These are phyloP conservation scores for Termitomyces sp. DNA, from an alignment of 768 basidiomycete species.

Conservation along the genomic window DNA sequence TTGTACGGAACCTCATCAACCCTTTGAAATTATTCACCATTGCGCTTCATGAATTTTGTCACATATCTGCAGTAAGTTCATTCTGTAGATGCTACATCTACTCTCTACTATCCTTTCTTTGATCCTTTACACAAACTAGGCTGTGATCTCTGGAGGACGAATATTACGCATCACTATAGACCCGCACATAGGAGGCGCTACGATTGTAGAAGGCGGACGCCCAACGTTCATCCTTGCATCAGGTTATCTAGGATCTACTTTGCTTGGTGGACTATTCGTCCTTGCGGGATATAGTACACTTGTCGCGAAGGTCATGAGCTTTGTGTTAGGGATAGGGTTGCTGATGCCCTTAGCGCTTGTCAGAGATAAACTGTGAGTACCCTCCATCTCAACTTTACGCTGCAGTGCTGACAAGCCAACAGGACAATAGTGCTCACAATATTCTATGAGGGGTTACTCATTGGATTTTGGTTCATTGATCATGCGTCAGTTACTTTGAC, in stretches of 20 bases:
- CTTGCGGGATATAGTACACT: slow-evolving; percentile 86
- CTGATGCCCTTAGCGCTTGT: slow-evolving; percentile 84
- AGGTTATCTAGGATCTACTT: slow-evolving; percentile 80
- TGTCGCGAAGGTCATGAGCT: slow-evolving; percentile 89
- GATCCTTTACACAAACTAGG: slow-evolving; percentile 37
- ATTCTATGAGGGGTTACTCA: slow-evolving; percentile 78
- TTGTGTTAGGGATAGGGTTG: slow-evolving; percentile 83
- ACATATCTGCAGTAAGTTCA: slow-evolving; percentile 66
- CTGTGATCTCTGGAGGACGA: slow-evolving; percentile 74
- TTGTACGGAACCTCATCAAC: slow-evolving; percentile 73
- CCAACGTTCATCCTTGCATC: slow-evolving; percentile 70
- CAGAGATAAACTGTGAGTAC: slow-evolving; percentile 83
- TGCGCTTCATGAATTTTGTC: slow-evolving; percentile 87
- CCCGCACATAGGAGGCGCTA: slow-evolving; percentile 75
- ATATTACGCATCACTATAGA: slow-evolving; percentile 82
- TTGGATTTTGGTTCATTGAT: slow-evolving; percentile 95
- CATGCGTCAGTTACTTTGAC: slow-evolving; percentile 63
- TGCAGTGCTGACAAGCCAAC: slow-evolving; percentile 1
- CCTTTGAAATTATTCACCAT: slow-evolving; percentile 87
- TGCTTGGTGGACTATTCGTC: slow-evolving; percentile 81
- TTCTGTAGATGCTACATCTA: background rate
- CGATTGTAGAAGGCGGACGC: slow-evolving; percentile 73
- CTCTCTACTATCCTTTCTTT: background rate
- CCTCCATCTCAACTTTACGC: background rate
- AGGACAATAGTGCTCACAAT: slow-evolving; percentile 86